Evolutionary conservation across 495 filamentous ascomycete genomes (phyloP).

Genomic region (Annulohypoxylon stygium): DNA sequence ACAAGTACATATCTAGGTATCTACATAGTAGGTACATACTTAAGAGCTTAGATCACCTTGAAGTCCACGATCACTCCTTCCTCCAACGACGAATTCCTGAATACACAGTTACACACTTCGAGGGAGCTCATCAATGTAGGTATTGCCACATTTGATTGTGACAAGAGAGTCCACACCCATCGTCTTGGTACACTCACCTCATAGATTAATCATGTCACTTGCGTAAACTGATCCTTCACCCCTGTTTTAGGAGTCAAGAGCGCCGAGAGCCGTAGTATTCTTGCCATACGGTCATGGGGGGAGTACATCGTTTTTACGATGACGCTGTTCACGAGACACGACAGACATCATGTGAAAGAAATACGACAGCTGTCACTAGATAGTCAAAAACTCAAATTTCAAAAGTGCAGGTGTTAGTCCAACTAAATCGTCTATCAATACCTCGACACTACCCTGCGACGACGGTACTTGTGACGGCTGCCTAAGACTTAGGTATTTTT

Average conservation of each 20-base stretch:
- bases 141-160: neutral
- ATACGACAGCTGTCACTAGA: neutral
- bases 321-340: neutral
- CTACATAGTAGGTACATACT: too few relatives aligned
- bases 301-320: neutral
- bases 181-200: neutral
- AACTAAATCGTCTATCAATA: neutral
- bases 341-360: neutral
- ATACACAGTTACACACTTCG: neutral
- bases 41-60: neutral
- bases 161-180: neutral
- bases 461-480: neutral
- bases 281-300: neutral
- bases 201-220: neutral
- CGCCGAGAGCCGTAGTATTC: neutral
- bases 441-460: neutral
- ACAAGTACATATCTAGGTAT: too few relatives aligned
- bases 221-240: neutral
- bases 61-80: neutral
- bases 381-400: neutral
- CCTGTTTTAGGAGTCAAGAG: neutral
- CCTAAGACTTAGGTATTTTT: neutral
- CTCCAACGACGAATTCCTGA: neutral
- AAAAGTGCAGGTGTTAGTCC: neutral
- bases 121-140: neutral